These are phyloP conservation scores for Calocera viscosa DNA, from an alignment of 768 basidiomycete genomes.

Conservation along the genomic window DNA sequence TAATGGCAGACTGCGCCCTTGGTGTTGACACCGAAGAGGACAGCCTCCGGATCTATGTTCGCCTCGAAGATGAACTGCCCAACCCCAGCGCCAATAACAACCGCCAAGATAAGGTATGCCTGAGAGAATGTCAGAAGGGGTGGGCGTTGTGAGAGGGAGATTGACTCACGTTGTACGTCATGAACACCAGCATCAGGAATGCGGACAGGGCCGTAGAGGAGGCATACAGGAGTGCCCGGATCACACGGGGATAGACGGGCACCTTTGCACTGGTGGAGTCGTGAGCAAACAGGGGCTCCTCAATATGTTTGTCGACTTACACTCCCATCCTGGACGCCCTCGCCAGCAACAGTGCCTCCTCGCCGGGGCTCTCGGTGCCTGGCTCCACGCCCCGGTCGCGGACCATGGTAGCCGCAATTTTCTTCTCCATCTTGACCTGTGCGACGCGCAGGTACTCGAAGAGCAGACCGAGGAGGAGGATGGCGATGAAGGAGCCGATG, in stretches of 20 bases:
- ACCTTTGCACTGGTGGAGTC: conserved; percentile 7
- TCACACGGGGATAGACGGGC: conserved; percentile 14
- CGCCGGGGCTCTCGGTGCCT: conserved; percentile 34
- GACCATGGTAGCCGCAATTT: conserved; percentile 42
- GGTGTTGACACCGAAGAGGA: conserved; percentile 32
- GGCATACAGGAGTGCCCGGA: conserved; percentile 63
- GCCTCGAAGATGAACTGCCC: conserved; percentile 71
- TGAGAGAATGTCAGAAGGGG: conserved; percentile 23
- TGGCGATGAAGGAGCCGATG: conserved; percentile 48
- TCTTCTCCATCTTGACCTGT: conserved; percentile 45
- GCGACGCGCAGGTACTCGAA: conserved; percentile 69
- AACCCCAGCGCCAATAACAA: conserved; percentile 66
- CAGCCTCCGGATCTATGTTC: conserved; percentile 48
- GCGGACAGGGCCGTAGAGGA: conserved; percentile 63
- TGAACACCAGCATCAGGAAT: conserved; percentile 91
- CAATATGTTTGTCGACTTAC: conserved; percentile 17
- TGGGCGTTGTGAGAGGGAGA: background rate
- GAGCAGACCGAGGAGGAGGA: conserved; percentile 55
- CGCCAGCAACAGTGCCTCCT: conserved; percentile 44
- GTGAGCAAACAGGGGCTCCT: background rate
- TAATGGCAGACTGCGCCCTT: conserved; percentile 4
- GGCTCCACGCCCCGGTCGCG: conserved; percentile 34
- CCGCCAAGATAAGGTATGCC: conserved; percentile 78
- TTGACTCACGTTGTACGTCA: conserved; percentile 82
- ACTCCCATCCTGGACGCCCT: conserved; percentile 38